A percentile compares a stretch with the other conserved stretches of the same genome.
These are phyloP conservation scores for Tilletia caries DNA, from an alignment of 1,284 basidiomycete genomes.

Conservation along the genomic window DNA sequence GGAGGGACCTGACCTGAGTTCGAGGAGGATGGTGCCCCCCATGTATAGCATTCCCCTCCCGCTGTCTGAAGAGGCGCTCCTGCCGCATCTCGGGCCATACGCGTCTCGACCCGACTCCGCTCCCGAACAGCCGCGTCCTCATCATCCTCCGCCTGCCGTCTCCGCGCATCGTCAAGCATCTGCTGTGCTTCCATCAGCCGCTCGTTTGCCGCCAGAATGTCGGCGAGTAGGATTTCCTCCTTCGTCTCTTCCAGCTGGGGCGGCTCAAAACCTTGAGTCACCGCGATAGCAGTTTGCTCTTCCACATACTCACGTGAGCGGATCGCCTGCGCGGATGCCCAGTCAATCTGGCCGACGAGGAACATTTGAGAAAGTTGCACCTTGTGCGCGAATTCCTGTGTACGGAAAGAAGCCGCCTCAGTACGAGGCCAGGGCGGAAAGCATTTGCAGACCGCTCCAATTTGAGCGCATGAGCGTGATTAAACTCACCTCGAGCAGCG, in stretches of 20 bases:
- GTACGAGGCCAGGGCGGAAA: conserved; percentile 16
- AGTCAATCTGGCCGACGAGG: conserved; percentile 33
- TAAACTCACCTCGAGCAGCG: conserved; percentile 19
- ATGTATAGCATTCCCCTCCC: no score
- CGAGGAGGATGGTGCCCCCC: no score
- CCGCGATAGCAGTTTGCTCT: conserved; percentile 6
- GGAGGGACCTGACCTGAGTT: no score
- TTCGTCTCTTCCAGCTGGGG: conserved; percentile 19
- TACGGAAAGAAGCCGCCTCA: conserved; percentile 10
- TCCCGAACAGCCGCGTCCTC: conserved; percentile 33
- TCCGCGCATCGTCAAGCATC: conserved; percentile 29
- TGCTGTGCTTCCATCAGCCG: conserved; percentile 23
- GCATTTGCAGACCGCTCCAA: background rate
- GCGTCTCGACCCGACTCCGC: conserved; percentile 30
- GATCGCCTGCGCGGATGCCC: conserved; percentile 38
- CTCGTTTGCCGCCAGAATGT: conserved; percentile 38
- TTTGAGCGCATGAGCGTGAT: background rate
- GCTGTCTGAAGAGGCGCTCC: background rate
- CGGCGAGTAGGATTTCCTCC: conserved; percentile 36
- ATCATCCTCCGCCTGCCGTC: conserved; percentile 28
- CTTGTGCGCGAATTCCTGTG: conserved; percentile 34
- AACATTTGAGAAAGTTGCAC: conserved; percentile 28
- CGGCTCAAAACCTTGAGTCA: conserved; percentile 5
- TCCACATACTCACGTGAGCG: conserved; percentile 14
- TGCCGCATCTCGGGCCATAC: conserved; percentile 29